These are phyloP conservation scores for Hypomontagnella monticulosa DNA, from an alignment of 495 filamentous ascomycete genomes.

Conservation along the genomic window DNA sequence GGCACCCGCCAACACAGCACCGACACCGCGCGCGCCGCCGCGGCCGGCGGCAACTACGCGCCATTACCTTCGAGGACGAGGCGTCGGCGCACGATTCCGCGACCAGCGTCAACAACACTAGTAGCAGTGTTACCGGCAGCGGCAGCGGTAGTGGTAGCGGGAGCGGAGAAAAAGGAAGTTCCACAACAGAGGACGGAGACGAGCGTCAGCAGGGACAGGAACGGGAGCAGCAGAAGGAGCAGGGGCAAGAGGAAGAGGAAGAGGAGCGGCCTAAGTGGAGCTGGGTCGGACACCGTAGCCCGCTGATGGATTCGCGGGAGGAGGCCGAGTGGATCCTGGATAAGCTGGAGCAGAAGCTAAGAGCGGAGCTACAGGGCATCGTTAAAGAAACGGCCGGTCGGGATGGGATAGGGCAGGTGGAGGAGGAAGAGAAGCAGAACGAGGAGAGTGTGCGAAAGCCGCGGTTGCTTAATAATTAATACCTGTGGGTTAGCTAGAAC, in stretches of 20 bases:
- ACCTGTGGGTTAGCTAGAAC: neutral
- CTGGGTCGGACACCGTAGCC: constrained; percentile 78
- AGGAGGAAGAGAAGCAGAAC: constrained; percentile 31
- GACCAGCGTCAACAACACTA: constrained; percentile 10
- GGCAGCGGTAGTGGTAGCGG: no score
- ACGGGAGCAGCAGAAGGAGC: constrained; percentile 7
- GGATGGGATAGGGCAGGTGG: constrained; percentile 11
- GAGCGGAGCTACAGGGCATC: constrained; percentile 58
- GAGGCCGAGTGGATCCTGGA: constrained; percentile 87
- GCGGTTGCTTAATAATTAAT: neutral
- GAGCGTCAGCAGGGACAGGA: neutral
- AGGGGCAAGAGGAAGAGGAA: constrained; percentile 13
- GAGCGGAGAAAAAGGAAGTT: neutral
- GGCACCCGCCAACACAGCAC: constrained; percentile 29
- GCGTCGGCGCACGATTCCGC: neutral
- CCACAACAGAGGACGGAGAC: neutral
- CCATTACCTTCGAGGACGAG: no score
- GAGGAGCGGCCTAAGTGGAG: constrained; percentile 63
- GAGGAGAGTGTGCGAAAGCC: constrained; percentile 8
- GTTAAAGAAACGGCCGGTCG: constrained; percentile 14
- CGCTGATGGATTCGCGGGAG: constrained; percentile 74
- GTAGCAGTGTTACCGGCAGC: no score
- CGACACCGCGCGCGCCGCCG: no score
- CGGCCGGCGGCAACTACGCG: no score
- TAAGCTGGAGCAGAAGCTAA: constrained; percentile 64